Evolutionary conservation across 2,329 filamentous ascomycete species (phyloP), one percentile per base, ranked within the genome.

Genomic region (Penicillium sp.): DNA sequence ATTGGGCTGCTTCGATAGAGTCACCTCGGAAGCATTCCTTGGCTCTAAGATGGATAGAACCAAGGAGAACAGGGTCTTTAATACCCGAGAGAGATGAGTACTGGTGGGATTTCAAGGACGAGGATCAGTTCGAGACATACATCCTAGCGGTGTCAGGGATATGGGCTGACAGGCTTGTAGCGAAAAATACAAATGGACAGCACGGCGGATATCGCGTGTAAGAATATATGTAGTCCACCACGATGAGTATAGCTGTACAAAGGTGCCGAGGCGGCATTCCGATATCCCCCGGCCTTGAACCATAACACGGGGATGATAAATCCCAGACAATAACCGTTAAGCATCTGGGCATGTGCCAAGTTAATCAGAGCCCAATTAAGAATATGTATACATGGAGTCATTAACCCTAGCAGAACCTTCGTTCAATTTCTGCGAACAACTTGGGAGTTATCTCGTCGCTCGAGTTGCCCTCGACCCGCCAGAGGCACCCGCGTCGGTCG

Each of bases 361-460:
- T 47, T 13, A n/a, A 44, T 42, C 29, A 41, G 40, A 14, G 35
- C 22, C 44, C 34, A 37, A 55, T 42, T 45, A 51, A 48, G n/a
- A 31, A 44, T 54, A 46, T 42, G 41, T 40, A 47, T 47, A 49
- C 34, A 51, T 38, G 39, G 40, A 29, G 24, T 22, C 10, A 11
- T 46, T 20, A 22, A n/a, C 38, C 44, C 49, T 44, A 69, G 49
- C 68, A 76, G 70, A 97, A 97, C 46, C 86, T 79, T 63, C 75
- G 80, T 71, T 87, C 84, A 67, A 98, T 87, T 70, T 95, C 89
- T 7, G 75, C 71, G 62, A 89, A 87, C 23, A 98, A 75, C 73
- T 89, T 84, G n/a, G 93, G 93, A 44, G 80, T 90, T 59, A 98
- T 98, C 72, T 97, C 93, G 64, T 98, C 88, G 63, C 89, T 95